Conservation (phyloP, 73 alveolate species). For the Tetrahymena borealis region DNA sequence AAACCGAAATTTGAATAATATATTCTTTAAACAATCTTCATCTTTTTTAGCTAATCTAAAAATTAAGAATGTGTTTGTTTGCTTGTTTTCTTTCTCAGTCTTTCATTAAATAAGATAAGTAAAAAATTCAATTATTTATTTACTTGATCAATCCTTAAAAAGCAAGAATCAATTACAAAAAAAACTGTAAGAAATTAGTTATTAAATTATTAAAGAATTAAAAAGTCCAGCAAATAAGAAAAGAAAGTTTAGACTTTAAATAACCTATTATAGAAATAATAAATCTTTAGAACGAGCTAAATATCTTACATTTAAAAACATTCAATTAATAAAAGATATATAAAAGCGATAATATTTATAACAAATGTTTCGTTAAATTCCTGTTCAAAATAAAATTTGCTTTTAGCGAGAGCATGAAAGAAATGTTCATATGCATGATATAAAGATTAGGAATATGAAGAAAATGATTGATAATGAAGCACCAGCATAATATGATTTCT, state of each 20-base stretch:
- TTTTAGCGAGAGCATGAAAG: not conserved
- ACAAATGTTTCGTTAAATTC: not conserved
- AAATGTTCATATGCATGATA: not conserved
- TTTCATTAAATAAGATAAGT: too few species aligned
- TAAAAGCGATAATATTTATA: not conserved
- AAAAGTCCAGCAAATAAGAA: not conserved
- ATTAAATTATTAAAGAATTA: not conserved
- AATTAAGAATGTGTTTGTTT: too few species aligned
- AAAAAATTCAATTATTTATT: not conserved
- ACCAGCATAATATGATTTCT: not conserved
- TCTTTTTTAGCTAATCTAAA: too few species aligned
- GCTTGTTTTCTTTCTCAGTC: too few species aligned
- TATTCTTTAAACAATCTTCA: too few species aligned
- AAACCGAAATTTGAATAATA: too few species aligned
- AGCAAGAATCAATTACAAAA: not conserved
- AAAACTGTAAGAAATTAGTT: not conserved
- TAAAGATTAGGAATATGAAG: not conserved
- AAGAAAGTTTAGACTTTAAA: too few species aligned
- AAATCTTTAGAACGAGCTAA: not conserved
- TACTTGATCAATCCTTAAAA: not conserved
- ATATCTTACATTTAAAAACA: not conserved
- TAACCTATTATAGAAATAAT: not conserved
- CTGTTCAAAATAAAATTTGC: not conserved
- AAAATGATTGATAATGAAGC: not conserved
- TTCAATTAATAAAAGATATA: not conserved